Evolutionary conservation across 2,329 filamentous ascomycete species (phyloP), one percentile per base, ranked within the genome.

Genomic region (Penicillium sp.): DNA sequence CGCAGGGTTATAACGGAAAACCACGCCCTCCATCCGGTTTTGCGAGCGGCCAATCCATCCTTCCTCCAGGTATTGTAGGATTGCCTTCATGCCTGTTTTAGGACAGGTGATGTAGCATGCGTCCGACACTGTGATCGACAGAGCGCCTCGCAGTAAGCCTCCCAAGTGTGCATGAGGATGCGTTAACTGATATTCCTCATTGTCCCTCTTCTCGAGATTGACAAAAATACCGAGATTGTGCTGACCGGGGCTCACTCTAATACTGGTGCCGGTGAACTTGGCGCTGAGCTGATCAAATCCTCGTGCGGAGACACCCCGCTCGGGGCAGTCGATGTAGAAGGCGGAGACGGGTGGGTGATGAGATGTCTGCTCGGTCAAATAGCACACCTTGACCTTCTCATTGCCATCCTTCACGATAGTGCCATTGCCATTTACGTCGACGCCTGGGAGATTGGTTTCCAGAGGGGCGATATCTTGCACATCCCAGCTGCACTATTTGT

Each of bases 171-270:
- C 95, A n/a, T 90, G 87, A 4, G 95, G 95, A 75, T 99, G 95
- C 5, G 90, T 96, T 60, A 99, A 84, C 71, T 96, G 92, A 75
- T 99, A 99, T 60, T 93, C 90, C 78, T 99, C 95, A 70, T 93
- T 85, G 66, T 89, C 86, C 52, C 90, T 84, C 62, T 87, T 88
- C 68, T 91, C 86, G 26, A 98, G 78, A 10, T 86, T 93, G 73
- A 99, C 88, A 77, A 97, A 99, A 67, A 99, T 98, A 63, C 95
- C 95, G 64, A 96, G 82, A 74, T 99, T 99, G 79, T 96, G 91
- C 71, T 93, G 88, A 61, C 95, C 95, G 0, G 95, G 91, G 22
- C 89, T 87, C 37, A 99, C 93, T 71, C 92, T 91, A 74, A 99
- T 84, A 66, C 90, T 93, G 19, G 95, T 97, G 56, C 95, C 95